Evolutionary conservation across 345 rosid species (phyloP), one percentile per base, ranked within the genome.

Genomic region (Microcos paniculata): DNA sequence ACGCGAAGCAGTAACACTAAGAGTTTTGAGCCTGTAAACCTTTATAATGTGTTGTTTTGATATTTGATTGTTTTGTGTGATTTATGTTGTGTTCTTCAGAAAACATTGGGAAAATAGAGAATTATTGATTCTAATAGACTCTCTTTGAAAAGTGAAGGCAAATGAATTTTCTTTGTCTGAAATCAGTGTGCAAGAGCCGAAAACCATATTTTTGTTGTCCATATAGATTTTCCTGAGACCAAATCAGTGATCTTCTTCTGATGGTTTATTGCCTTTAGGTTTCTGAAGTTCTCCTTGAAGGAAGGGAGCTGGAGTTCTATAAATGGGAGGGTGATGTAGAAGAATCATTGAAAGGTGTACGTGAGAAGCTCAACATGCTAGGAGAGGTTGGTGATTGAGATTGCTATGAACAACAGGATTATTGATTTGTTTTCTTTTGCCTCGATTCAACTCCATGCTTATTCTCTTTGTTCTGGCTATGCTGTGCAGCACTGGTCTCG

Each of bases 361-460:
- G 97, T 13, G 90, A 89, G 77, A 91, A 93, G 73, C 93, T 93
- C 76, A 95, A 95, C 82, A 81, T 79, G 81, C 97, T 95, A 18
- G 92, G 97, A 30, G 93, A 93, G 98, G 99, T 91, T 69, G 75
- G 77, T 68, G 12, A 72, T 45, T 72, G 62, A 77, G 68, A 74
- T 45, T 59, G 51, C 53, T 72, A 51, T 26, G 35, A 67, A 49
- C 71, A 6, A 57, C 31, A 3, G 40, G 30, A 67, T 65, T 8
- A 53, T 71, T 70, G 21, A 38, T 19, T 66, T 69, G 30, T 76
- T 26, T 48, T 42, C 74, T 56, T 76, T 72, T 52, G 3, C 48
- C 78, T 55, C 58, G 28, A 57, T 67, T 45, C 77, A 9, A 64
- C 64, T 76, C 74, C 64, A 45, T 70, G 67, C 72, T 65, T 64